Percentiles rank a stretch among this genome's conserved stretches.
phyloP scores from a whole-genome alignment of 2,329 filamentous ascomycete genomes.

The Incumbomyces delicatus region DNA sequence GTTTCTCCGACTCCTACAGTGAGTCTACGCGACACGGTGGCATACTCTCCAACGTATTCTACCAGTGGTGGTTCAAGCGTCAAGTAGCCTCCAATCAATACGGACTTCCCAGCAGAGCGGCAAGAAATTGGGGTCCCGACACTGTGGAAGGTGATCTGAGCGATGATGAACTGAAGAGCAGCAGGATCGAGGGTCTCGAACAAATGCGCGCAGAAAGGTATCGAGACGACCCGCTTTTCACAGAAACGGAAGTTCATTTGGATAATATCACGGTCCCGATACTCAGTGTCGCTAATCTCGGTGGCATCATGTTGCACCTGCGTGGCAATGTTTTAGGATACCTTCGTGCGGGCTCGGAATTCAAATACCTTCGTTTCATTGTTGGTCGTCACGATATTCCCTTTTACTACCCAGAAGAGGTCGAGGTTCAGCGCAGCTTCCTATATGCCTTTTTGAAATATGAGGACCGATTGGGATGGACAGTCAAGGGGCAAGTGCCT shows the following conservation, averaged over 20 bases:
- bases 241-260: conserved; percentile 55
- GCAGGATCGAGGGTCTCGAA: conserved; percentile 32
- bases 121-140: conserved; percentile 43
- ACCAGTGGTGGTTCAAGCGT: conserved; percentile 42
- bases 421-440: conserved; percentile 58
- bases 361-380: conserved; percentile 62
- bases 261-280: conserved; percentile 58
- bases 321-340: conserved; percentile 60
- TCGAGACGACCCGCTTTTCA: conserved; percentile 55
- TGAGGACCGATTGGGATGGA: conserved; percentile 44
- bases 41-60: conserved; percentile 50
- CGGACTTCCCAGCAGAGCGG: conserved; percentile 43
- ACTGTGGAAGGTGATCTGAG: conserved; percentile 32
- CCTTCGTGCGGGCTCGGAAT: conserved; percentile 50
- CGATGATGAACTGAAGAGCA: conserved; percentile 27
- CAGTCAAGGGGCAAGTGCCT: conserved; percentile 31
- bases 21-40: conserved; percentile 54
- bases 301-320: conserved; percentile 58
- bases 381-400: conserved; percentile 62
- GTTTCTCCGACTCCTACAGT: conserved; percentile 47
- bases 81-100: conserved; percentile 58
- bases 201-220: conserved; percentile 45
- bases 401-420: conserved; percentile 61
- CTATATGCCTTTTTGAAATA: conserved; percentile 62
- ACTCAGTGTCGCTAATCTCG: conserved; percentile 61